Base-by-base conservation (phyloP, 257 asterid species). In the Osmanthus fragrans region DNA sequence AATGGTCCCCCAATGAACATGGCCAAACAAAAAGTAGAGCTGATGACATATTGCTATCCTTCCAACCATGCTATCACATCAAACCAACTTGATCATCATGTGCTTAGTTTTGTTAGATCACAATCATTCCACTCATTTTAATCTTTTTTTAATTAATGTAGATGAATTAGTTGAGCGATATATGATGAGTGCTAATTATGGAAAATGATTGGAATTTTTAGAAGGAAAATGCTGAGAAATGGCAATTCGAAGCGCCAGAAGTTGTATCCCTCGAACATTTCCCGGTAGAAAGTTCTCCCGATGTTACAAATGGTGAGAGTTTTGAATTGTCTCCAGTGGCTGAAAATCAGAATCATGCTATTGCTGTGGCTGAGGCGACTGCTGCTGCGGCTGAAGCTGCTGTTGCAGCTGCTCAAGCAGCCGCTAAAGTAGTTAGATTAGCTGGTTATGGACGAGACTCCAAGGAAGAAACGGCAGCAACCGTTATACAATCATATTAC, bases 361-460 rank as follows among this genome's bases (percentile, higher is more conserved):
- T 89, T 72, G 93, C 91, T 3, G 95, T 94, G 81, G 99, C 97
- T 1, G 87, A 76, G 73, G 97, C 97, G 4, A 92, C 99, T 27
- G 97, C 99, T 2, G 97, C 96, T 0, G 98, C 98, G 0, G 97
- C 97, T 18, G 92, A 94, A 86, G 98, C 98, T 0, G 98, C 97
- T 0, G 91, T 86, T 34, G 95, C 89, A 4, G 97, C 99, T 1
- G 99, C 97, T 1, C 90, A 88, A 56, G 95, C 89, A 4, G 97
- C 99, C 1, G 99, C 97, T 1, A 91, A 88, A 56, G 99, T 93
- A 40, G 93, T 91, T 9, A 80, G 96, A 66, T 78, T 95, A 81
- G 90, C 96, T 1, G 96, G 98, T 19, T 88, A 89, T 40, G 92
- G 94, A 33, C 92, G 91, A 13, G 91, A 85, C 70, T 85, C 96